These are phyloP conservation scores for Sphagnum magellanicum DNA, from an alignment of 228 moss, liverwort and hornwort species.

Conservation along the genomic window DNA sequence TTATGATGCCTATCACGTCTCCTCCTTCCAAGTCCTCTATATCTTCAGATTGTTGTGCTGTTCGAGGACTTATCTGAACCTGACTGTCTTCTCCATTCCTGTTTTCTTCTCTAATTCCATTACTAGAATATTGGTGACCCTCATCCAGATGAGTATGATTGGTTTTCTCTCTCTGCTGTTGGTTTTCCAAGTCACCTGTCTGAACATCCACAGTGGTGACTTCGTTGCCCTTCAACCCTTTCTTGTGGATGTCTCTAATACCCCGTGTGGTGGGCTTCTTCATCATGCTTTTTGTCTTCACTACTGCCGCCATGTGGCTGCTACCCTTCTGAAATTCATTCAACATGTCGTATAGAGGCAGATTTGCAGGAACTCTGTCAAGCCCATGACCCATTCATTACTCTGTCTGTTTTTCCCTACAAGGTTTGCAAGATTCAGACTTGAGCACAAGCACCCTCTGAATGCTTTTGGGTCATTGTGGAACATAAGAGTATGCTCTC, in stretches of 20 bases:
- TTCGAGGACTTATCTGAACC: not conserved
- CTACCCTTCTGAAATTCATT: slow-evolving; percentile 76
- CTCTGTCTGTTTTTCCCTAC: too few species aligned
- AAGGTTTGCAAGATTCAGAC: not conserved
- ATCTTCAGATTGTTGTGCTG: not conserved
- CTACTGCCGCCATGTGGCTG: slow-evolving; percentile 84
- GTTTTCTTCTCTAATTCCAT: not conserved
- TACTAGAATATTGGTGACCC: too few species aligned
- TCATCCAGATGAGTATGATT: too few species aligned
- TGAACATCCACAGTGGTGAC: too few species aligned
- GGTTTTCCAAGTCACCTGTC: too few species aligned
- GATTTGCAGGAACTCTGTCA: slow-evolving; percentile 50
- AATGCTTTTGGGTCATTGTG: not conserved
- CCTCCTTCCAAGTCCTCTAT: slow-evolving; percentile 41
- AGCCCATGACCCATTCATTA: not conserved
- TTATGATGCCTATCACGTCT: slow-evolving; percentile 90
- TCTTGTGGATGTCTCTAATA: slow-evolving; percentile 20
- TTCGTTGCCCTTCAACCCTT: slow-evolving; percentile 13
- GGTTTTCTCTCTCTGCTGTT: too few species aligned
- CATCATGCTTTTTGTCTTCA: slow-evolving; percentile 30
- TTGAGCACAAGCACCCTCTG: slow-evolving; percentile 2
- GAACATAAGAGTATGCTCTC: not conserved
- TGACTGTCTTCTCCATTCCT: slow-evolving; percentile 1
- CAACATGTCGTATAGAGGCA: slow-evolving; percentile 81
- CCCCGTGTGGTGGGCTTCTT: slow-evolving; percentile 12